These are phyloP conservation scores for Herpetomonas samuelpessoai DNA, from an alignment of 208 protist species.

Conservation along the genomic window DNA sequence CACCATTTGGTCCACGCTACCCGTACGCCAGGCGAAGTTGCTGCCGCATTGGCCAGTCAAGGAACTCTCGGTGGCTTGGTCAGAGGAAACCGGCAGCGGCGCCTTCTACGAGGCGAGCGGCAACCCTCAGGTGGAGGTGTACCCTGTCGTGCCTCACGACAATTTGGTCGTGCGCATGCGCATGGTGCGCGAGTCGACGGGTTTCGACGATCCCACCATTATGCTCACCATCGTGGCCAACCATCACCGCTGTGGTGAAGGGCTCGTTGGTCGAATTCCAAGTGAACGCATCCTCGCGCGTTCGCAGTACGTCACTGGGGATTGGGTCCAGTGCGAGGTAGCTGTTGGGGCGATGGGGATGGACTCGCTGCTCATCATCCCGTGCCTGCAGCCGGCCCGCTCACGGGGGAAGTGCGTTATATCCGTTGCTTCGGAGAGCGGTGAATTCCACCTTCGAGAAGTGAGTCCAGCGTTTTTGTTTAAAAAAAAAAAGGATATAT, in stretches of 20 bases:
- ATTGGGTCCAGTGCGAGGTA: conserved; percentile 59
- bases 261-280: conserved; percentile 51
- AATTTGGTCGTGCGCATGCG: conserved; percentile 65
- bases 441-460: conserved; percentile 19
- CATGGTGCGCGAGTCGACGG: conserved; percentile 47
- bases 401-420: conserved; percentile 50
- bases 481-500: conserved; percentile 6
- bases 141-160: conserved; percentile 28
- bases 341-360: conserved; percentile 25
- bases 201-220: conserved; percentile 44
- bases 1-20: conserved; percentile 60
- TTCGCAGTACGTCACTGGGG: conserved; percentile 68
- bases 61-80: conserved; percentile 41
- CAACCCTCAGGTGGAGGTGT: conserved; percentile 86
- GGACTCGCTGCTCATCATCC: conserved; percentile 72
- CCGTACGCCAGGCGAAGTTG: conserved; percentile 22
- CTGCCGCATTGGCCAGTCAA: conserved; percentile 65
- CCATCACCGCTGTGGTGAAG: conserved; percentile 38
- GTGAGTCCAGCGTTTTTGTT: neutral
- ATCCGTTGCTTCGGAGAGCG: conserved; percentile 39
- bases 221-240: conserved; percentile 67
- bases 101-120: conserved; percentile 65
- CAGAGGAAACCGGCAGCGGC: conserved; percentile 36
- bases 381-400: conserved; percentile 78
- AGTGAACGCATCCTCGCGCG: conserved; percentile 40